Percentiles rank a stretch among this genome's conserved stretches.
Conservation (phyloP, 306 rosid genomes). For the Cucumis sativus region Cucumber_9930_V3 NC_026659.2:6129001-6129500, state of each 20-base stretch:
- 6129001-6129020: conserved; percentile 83
- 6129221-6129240: conserved; percentile 80
- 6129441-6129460: not conserved
- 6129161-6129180: not conserved
- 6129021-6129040: conserved; percentile 66
- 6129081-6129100: not conserved
- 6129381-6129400: not conserved
- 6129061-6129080: conserved; percentile 5
- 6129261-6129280: conserved; percentile 1
- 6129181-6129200: conserved; percentile 89
- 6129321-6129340: not conserved
- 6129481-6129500: conserved; percentile 85
- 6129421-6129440: not conserved
- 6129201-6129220: conserved; percentile 83
- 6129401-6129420: not conserved
- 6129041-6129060: conserved; percentile 13
- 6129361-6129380: not conserved
- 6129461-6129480: not conserved
- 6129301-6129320: not conserved
- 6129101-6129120: not conserved
- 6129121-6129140: not conserved
- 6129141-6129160: not conserved
- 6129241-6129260: conserved; percentile 80
- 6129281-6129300: not conserved
- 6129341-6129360: not conserved